Evolutionary conservation across 495 filamentous ascomycete species (phyloP).

Genomic region (Xylona heveae): DNA sequence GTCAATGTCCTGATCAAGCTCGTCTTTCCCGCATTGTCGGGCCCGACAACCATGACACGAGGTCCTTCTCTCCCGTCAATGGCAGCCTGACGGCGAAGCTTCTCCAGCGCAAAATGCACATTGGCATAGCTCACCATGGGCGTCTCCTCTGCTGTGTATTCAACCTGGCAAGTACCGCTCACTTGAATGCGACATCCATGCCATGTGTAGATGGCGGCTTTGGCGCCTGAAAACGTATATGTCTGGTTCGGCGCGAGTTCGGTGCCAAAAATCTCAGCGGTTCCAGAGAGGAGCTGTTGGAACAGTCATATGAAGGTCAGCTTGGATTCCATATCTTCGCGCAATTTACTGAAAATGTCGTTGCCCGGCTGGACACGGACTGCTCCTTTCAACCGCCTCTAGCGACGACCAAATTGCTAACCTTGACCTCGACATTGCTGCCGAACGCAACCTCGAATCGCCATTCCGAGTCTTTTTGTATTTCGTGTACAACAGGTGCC

Average conservation of each 20-base stretch:
- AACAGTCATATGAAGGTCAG: background rate
- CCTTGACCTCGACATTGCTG: constrained; percentile 37
- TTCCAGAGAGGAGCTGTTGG: constrained; percentile 46
- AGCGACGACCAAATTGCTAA: too few species aligned
- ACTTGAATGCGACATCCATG: constrained; percentile 74
- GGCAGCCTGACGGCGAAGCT: constrained; percentile 30
- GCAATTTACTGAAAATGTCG: too few species aligned
- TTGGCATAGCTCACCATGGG: constrained; percentile 69
- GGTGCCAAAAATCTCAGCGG: constrained; percentile 88
- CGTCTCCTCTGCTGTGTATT: constrained; percentile 69
- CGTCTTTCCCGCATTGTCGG: constrained; percentile 67
- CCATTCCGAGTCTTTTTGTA: constrained; percentile 48
- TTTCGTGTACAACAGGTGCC: constrained; percentile 12
- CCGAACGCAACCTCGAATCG: constrained; percentile 71
- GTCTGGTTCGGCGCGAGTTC: constrained; percentile 64
- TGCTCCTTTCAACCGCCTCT: too few species aligned
- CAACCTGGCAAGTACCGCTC: constrained; percentile 37
- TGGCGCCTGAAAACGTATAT: constrained; percentile 68
- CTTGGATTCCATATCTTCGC: too few species aligned
- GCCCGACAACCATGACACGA: constrained; percentile 66
- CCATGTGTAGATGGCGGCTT: constrained; percentile 79
- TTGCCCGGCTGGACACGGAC: too few species aligned
- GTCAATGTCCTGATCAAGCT: constrained; percentile 63
- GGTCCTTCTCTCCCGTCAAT: constrained; percentile 38
- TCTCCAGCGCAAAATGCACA: constrained; percentile 67